Evolutionary conservation across 441 rosid genomes (phyloP).

Genomic region (Syzygium malaccense): DNA sequence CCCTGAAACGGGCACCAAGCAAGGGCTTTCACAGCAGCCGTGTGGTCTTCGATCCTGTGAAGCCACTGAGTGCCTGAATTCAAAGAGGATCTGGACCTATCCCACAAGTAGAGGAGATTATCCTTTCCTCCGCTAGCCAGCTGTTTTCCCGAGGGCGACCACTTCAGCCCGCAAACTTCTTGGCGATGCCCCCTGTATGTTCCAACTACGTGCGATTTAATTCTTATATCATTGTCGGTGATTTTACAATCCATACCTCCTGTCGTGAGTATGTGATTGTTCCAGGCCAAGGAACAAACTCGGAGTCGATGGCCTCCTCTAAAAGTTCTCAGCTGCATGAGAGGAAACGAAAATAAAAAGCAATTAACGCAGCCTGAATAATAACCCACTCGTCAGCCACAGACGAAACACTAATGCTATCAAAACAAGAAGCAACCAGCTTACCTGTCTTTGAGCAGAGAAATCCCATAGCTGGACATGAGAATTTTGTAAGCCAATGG

Average conservation of each 20-base stretch:
- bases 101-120: constrained; percentile 26
- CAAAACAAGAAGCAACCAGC: background rate
- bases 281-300: constrained; percentile 38
- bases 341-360: background rate
- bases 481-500: constrained; percentile 32
- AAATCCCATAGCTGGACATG: constrained; percentile 40
- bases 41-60: constrained; percentile 32
- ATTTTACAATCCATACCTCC: constrained; percentile 42
- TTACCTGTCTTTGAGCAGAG: constrained; percentile 40
- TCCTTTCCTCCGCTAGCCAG: too few relatives aligned
- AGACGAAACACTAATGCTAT: background rate
- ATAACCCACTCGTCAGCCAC: background rate
- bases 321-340: background rate
- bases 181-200: constrained; percentile 13
- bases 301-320: constrained; percentile 26
- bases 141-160: too few relatives aligned
- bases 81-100: constrained; percentile 16
- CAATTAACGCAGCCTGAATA: background rate
- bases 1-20: constrained; percentile 59
- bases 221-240: constrained; percentile 38
- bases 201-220: background rate
- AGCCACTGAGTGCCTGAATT: constrained; percentile 28
- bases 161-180: constrained; percentile 25
- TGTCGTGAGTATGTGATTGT: constrained; percentile 29
- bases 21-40: constrained; percentile 54